A percentile compares a stretch with the other conserved stretches of the same genome.
Evolutionary conservation across 257 asterid species (phyloP).

Genomic region (Solanum arcanum): DNA sequence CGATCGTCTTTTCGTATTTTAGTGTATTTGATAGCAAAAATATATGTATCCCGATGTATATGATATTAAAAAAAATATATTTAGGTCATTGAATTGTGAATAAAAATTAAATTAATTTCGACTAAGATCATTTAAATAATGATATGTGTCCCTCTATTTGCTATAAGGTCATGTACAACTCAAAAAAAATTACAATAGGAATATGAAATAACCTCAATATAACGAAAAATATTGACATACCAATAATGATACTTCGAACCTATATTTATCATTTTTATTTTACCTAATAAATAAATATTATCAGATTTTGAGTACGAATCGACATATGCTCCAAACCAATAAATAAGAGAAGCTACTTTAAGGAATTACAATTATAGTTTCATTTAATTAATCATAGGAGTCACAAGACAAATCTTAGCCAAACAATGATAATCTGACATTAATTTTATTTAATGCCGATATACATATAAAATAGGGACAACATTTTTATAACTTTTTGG

Average conservation of each 20-base stretch:
- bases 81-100: fast-evolving
- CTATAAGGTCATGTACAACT: too few species aligned
- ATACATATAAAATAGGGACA: not conserved
- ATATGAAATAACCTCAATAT: not conserved
- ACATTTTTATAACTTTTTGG: not conserved
- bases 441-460: not conserved
- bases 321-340: not conserved
- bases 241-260: fast-evolving
- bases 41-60: too few species aligned
- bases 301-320: not conserved
- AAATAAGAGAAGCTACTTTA: not conserved
- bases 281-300: not conserved
- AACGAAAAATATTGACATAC: too few species aligned
- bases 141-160: not conserved
- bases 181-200: fast-evolving
- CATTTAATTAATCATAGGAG: not conserved
- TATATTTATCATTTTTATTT: not conserved
- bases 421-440: not conserved
- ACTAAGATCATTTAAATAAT: too few species aligned
- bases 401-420: not conserved
- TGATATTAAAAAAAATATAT: too few species aligned
- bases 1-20: too few species aligned
- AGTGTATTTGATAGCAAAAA: not conserved
- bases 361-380: not conserved
- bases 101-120: too few species aligned